phyloP scores from a whole-genome alignment of 192 early-diverging fungal species.

The Mortierella alpina region DNA sequence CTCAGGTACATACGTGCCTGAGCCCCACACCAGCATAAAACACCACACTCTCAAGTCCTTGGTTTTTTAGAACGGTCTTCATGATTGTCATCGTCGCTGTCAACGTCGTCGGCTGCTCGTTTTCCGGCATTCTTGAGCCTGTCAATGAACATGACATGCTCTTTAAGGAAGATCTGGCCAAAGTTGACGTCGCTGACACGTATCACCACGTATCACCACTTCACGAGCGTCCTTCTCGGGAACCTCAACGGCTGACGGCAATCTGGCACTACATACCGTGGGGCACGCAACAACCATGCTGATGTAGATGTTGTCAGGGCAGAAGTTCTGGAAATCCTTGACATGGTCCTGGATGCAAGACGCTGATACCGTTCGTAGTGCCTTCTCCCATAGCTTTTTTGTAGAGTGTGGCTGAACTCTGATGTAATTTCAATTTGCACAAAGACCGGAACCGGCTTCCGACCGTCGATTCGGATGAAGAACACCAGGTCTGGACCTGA shows the following conservation, averaged over 20 bases:
- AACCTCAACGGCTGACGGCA: too few species aligned
- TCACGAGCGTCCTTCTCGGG: too few species aligned
- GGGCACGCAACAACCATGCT: conserved; percentile 27
- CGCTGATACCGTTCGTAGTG: background rate
- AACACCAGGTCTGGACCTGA: conserved; percentile 28
- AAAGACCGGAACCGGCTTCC: conserved; percentile 11
- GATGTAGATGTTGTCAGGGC: conserved; percentile 22
- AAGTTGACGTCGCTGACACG: conserved; percentile 13
- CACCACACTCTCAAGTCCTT: too few species aligned
- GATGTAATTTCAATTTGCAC: background rate
- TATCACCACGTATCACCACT: conserved; percentile 26
- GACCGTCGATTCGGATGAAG: conserved; percentile 18
- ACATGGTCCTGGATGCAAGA: conserved; percentile 13
- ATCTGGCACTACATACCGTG: background rate
- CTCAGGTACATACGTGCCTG: too few species aligned
- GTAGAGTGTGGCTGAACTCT: too few species aligned
- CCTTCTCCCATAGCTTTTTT: too few species aligned
- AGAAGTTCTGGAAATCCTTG: conserved; percentile 14
- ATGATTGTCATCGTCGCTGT: too few species aligned
- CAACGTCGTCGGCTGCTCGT: too few species aligned
- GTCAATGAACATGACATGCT: conserved; percentile 19
- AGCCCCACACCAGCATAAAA: too few species aligned
- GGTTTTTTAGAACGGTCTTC: too few species aligned
- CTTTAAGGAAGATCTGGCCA: conserved; percentile 4
- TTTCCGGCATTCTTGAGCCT: conserved; percentile 18